Evolutionary conservation across 805 yeast species (phyloP).

Genomic region (Scheffersomyces amazonensis): DNA sequence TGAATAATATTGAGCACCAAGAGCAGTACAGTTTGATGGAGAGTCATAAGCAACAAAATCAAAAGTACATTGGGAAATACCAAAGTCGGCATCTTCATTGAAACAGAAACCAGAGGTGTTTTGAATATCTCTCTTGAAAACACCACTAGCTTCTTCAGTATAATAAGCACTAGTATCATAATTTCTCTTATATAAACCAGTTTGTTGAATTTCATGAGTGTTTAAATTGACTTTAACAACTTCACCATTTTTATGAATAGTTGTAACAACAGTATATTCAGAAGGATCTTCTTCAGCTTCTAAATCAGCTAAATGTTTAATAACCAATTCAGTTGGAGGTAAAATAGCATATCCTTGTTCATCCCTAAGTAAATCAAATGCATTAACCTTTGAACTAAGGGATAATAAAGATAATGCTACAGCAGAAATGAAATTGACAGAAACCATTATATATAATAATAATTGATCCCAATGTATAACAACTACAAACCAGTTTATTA

Average conservation of each 20-base stretch:
- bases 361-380: conserved; percentile 4
- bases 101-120: conserved; percentile 5
- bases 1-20: conserved; percentile 6
- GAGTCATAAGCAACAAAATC: conserved; percentile 7
- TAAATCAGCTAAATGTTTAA: conserved; percentile 4
- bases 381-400: conserved; percentile 1
- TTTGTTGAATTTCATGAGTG: conserved; percentile 7
- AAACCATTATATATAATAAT: conserved; percentile 5
- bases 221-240: conserved; percentile 8
- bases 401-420: conserved; percentile 2
- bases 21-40: conserved; percentile 5
- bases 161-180: conserved; percentile 8
- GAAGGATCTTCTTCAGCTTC: conserved; percentile 2
- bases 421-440: conserved; percentile 5
- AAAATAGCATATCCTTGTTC: conserved; percentile 7
- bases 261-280: conserved; percentile 7
- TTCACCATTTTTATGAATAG: conserved; percentile 8
- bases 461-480: background rate
- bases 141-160: conserved; percentile 1
- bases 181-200: conserved; percentile 6
- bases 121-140: conserved; percentile 7
- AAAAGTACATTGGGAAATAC: conserved; percentile 8
- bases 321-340: conserved; percentile 10
- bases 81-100: conserved; percentile 6
- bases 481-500: background rate